phyloP scores from a whole-genome alignment of 352 stramenopile species.

The Pythium apleroticum region DNA sequence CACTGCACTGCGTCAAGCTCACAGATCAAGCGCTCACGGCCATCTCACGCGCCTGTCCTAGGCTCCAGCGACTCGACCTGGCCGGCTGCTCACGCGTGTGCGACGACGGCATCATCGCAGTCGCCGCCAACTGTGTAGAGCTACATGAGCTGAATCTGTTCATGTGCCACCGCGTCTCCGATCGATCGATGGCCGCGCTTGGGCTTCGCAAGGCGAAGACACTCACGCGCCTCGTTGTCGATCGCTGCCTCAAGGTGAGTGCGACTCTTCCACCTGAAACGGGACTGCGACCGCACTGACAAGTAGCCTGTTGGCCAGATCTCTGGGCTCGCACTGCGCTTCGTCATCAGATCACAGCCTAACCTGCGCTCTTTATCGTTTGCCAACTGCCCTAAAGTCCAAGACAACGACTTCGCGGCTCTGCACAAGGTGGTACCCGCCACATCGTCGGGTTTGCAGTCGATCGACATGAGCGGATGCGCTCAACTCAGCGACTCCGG shows the following conservation, averaged over 20 bases:
- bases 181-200: slow-evolving; percentile 59
- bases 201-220: slow-evolving; percentile 40
- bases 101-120: slow-evolving; percentile 72
- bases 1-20: slow-evolving; percentile 77
- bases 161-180: slow-evolving; percentile 80
- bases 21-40: slow-evolving; percentile 44
- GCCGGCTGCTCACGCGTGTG: slow-evolving; percentile 72
- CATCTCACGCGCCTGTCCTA: slow-evolving; percentile 40
- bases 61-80: slow-evolving; percentile 60
- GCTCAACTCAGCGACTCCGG: slow-evolving; percentile 47
- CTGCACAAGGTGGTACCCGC: background rate
- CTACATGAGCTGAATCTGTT: slow-evolving; percentile 70
- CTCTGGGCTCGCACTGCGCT: slow-evolving; percentile 51
- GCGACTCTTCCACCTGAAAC: background rate
- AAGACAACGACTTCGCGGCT: slow-evolving; percentile 39
- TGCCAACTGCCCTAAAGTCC: slow-evolving; percentile 63
- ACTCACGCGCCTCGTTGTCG: slow-evolving; percentile 39
- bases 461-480: slow-evolving; percentile 56
- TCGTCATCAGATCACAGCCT: slow-evolving; percentile 57
- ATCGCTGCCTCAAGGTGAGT: slow-evolving; percentile 66
- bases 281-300: background rate
- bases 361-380: slow-evolving; percentile 51
- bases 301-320: slow-evolving; percentile 32
- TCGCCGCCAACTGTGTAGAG: slow-evolving; percentile 48
- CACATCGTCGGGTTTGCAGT: background rate